A percentile compares a stretch with the other conserved stretches of the same genome.
Evolutionary conservation across 768 basidiomycete genomes (phyloP).

Genomic region (Russula brevipes): DNA sequence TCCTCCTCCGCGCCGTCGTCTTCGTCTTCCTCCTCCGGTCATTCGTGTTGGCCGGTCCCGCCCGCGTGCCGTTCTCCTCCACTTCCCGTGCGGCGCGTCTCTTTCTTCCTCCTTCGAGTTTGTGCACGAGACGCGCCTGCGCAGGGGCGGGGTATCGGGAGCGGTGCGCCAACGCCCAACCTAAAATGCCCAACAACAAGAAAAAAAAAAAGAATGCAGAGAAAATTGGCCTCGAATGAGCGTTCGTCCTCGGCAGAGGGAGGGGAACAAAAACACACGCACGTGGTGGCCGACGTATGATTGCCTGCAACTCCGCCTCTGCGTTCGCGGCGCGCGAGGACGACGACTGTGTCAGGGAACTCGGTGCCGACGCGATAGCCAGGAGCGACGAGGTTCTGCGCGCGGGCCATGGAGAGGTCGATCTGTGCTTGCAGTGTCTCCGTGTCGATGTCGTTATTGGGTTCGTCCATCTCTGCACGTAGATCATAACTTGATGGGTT

Average conservation of each 20-base stretch:
- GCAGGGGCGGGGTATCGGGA: conserved; percentile 39
- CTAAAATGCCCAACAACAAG: conserved; percentile 41
- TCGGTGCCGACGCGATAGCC: conserved; percentile 42
- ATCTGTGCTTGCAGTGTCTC: conserved; percentile 78
- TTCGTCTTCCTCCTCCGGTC: conserved; percentile 42
- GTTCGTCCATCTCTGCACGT: conserved; percentile 34
- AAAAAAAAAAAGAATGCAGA: neutral
- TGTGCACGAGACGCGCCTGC: conserved; percentile 50
- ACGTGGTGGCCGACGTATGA: conserved; percentile 69
- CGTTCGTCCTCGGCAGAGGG: neutral
- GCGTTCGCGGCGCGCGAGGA: conserved; percentile 22
- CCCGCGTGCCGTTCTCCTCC: conserved; percentile 32
- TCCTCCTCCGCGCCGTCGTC: conserved; percentile 36
- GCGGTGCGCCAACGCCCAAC: conserved; percentile 67
- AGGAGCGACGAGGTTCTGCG: conserved; percentile 71
- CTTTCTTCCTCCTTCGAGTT: conserved; percentile 44
- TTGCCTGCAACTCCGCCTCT: conserved; percentile 55
- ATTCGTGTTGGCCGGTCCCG: conserved; percentile 20
- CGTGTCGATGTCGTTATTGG: conserved; percentile 53
- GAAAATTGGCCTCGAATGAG: neutral
- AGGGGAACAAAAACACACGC: too few relatives aligned
- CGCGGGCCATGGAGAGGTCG: conserved; percentile 72
- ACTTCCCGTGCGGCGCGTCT: conserved; percentile 44
- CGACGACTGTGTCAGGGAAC: conserved; percentile 25
- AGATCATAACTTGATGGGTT: conserved; percentile 9